Evolutionary conservation across 129 eudicot genomes (phyloP).

Genomic region (Logfia minima): DNA sequence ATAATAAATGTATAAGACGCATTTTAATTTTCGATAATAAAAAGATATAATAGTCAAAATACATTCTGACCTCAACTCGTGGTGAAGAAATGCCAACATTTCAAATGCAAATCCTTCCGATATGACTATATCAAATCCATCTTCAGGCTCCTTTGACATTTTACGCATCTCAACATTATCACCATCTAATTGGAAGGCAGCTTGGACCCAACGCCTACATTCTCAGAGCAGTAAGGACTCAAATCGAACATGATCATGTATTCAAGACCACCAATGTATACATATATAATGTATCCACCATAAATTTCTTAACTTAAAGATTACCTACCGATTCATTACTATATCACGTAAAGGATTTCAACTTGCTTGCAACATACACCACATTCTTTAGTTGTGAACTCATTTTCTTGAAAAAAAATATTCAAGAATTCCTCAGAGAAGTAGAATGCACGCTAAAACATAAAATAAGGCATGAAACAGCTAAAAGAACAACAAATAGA

Average conservation of each 20-base stretch:
- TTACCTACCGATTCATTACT: conserved; percentile 82
- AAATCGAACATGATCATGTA: background rate
- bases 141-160: conserved; percentile 29
- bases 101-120: conserved; percentile 83
- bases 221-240: conserved; percentile 13
- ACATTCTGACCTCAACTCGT: conserved; percentile 59
- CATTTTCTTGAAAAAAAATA: conserved; percentile 60
- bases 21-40: too few species aligned
- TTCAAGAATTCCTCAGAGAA: conserved; percentile 81
- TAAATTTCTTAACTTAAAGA: background rate
- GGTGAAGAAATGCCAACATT: conserved; percentile 73
- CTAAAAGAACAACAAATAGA: background rate
- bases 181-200: conserved; percentile 50
- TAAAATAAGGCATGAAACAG: conserved; percentile 2
- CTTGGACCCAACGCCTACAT: conserved; percentile 96
- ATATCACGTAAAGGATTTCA: conserved; percentile 88
- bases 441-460: conserved; percentile 83
- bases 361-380: conserved; percentile 91
- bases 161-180: conserved; percentile 27
- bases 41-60: background rate
- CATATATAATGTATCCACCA: background rate
- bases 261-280: background rate
- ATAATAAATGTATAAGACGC: background rate
- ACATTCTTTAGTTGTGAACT: conserved; percentile 64
- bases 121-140: conserved; percentile 57